phyloP scores from a whole-genome alignment of 2,329 filamentous ascomycete genomes.

The Byssochlamys sp. region DNA sequence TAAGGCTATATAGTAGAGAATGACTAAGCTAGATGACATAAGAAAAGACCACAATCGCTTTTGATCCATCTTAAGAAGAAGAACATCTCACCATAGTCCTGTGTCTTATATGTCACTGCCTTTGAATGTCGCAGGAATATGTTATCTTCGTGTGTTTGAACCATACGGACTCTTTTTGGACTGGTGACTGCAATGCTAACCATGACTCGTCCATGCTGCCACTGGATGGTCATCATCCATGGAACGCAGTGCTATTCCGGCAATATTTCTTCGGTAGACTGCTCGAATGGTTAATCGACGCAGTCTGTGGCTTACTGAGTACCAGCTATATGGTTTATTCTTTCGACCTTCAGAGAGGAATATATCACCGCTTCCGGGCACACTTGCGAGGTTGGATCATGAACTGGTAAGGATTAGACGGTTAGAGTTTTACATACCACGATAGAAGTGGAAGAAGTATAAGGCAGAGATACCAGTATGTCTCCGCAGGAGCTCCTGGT shows the following conservation, averaged over 20 bases:
- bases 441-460: not conserved
- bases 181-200: not conserved
- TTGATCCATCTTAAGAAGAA: too few species aligned
- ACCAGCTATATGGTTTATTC: not conserved
- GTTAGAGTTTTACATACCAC: not conserved
- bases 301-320: not conserved
- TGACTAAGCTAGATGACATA: too few species aligned
- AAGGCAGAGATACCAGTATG: not conserved
- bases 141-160: not conserved
- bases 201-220: not conserved
- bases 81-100: too few species aligned
- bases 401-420: not conserved
- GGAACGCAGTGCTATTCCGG: not conserved
- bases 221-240: not conserved
- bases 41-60: too few species aligned
- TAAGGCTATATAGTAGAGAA: too few species aligned
- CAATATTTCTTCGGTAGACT: not conserved
- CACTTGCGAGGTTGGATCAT: not conserved
- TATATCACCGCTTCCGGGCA: not conserved
- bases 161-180: not conserved
- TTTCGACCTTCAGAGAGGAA: not conserved
- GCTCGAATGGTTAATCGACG: not conserved
- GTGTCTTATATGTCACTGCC: too few species aligned
- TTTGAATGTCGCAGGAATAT: too few species aligned
- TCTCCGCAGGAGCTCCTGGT: not conserved